phyloP scores from a whole-genome alignment of 169 alveolate genomes.

The Cryptosporidium felis region DNA sequence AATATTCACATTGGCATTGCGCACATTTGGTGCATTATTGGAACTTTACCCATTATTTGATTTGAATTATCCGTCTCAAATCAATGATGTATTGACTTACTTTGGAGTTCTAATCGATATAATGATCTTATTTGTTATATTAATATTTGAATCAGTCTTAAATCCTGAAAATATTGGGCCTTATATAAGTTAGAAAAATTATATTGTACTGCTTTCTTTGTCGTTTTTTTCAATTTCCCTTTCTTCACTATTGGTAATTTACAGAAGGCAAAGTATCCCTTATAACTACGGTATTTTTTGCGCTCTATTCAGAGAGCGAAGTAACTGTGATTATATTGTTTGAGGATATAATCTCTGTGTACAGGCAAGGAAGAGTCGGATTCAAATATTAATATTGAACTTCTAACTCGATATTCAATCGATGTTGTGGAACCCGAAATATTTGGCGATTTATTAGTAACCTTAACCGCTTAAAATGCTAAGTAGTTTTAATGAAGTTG shows the following conservation, averaged over 20 bases:
- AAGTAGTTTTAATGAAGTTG: too few species aligned
- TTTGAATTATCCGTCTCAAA: too few species aligned
- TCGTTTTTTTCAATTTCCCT: neutral
- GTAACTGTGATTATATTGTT: neutral
- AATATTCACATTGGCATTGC: neutral
- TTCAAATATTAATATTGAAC: neutral
- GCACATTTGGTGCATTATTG: neutral
- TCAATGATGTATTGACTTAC: too few species aligned
- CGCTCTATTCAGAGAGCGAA: neutral
- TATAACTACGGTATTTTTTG: neutral
- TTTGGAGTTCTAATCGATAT: neutral
- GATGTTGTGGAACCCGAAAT: neutral
- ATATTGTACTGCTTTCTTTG: neutral
- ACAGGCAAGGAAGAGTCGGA: neutral
- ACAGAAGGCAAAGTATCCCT: neutral
- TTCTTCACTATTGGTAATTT: neutral
- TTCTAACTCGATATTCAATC: neutral
- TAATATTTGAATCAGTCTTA: neutral
- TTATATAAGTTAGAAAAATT: neutral
- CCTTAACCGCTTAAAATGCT: too few species aligned
- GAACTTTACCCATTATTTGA: neutral
- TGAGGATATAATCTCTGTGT: neutral
- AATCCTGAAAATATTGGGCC: neutral
- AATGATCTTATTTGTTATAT: neutral
- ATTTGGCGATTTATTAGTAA: constrained; percentile 5